Conservation (phyloP, 2,329 filamentous ascomycete species). For the Pseudogymnoascus sp. region DNA sequence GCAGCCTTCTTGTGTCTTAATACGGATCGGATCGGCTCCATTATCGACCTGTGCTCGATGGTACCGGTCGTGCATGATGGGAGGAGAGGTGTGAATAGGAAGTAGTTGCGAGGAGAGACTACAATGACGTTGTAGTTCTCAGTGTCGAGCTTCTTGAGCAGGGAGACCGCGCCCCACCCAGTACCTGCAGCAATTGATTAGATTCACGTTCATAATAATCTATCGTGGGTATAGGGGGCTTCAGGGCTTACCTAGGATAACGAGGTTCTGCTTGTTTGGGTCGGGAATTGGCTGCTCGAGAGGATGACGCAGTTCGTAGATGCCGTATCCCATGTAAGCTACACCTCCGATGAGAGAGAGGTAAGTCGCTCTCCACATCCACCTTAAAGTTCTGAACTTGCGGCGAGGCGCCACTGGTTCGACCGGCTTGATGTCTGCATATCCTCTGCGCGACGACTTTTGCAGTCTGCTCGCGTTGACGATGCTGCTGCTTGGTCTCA, state of each 20-base stretch:
- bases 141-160: slow-evolving; percentile 97
- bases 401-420: slow-evolving; percentile 35
- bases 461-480: slow-evolving; percentile 24
- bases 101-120: slow-evolving; percentile 97
- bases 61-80: slow-evolving; percentile 96
- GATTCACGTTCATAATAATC: slow-evolving; percentile 10
- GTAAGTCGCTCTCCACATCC: slow-evolving; percentile 77
- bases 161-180: slow-evolving; percentile 91
- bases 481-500: slow-evolving; percentile 21
- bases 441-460: slow-evolving; percentile 36
- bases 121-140: slow-evolving; percentile 99
- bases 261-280: slow-evolving; percentile 90
- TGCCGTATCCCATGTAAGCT: slow-evolving; percentile 67
- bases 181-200: slow-evolving; percentile 53
- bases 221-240: neutral
- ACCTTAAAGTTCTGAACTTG: slow-evolving; percentile 64
- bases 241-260: slow-evolving; percentile 68
- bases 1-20: slow-evolving; percentile 87
- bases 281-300: slow-evolving; percentile 70
- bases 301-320: slow-evolving; percentile 77
- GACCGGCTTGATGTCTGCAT: slow-evolving; percentile 25
- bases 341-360: slow-evolving; percentile 61
- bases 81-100: slow-evolving; percentile 95
- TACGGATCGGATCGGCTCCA: slow-evolving; percentile 97
- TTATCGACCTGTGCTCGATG: slow-evolving; percentile 98